These are phyloP conservation scores for Colletotrichum sp. DNA, from an alignment of 2,329 filamentous ascomycete genomes.

Conservation along the genomic window DNA sequence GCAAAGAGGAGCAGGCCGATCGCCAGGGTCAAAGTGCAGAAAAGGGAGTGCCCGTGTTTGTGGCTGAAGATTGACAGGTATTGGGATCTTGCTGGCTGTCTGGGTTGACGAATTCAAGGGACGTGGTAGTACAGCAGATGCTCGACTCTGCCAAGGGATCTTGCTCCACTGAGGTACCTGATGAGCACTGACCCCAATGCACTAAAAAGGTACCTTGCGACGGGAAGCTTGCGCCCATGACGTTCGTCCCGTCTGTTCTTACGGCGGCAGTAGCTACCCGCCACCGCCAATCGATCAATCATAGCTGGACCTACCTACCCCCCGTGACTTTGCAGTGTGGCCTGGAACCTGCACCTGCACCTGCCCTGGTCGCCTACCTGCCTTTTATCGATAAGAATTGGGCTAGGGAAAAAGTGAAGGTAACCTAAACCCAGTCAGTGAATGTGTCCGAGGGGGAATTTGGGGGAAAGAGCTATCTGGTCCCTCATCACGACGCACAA, in stretches of 20 bases:
- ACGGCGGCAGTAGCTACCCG: not conserved
- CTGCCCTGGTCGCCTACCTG: not conserved
- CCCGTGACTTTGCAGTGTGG: constrained; percentile 5
- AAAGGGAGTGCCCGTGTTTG: not conserved
- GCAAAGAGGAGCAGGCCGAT: not conserved
- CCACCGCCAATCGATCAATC: not conserved
- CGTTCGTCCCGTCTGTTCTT: constrained; percentile 18
- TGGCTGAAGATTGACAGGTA: not conserved
- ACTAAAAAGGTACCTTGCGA: not conserved
- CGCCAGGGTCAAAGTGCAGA: not conserved
- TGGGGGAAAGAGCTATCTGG: constrained; percentile 9
- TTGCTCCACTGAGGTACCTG: not conserved
- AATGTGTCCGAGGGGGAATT: constrained; percentile 9
- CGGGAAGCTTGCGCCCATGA: not conserved
- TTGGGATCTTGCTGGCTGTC: not conserved
- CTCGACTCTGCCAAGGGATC: not conserved
- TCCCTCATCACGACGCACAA: constrained; percentile 5
- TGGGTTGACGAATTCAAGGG: not conserved
- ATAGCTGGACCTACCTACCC: not conserved
- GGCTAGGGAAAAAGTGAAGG: constrained; percentile 18
- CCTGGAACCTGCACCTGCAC: constrained; percentile 2
- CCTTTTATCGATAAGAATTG: constrained; percentile 17
- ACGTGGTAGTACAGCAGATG: not conserved
- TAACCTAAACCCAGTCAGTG: constrained; percentile 14
- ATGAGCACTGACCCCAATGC: not conserved